These are phyloP conservation scores for Yamadazyma membranifaciens DNA, from an alignment of 1,139 yeast species.

Conservation along the genomic window DNA sequence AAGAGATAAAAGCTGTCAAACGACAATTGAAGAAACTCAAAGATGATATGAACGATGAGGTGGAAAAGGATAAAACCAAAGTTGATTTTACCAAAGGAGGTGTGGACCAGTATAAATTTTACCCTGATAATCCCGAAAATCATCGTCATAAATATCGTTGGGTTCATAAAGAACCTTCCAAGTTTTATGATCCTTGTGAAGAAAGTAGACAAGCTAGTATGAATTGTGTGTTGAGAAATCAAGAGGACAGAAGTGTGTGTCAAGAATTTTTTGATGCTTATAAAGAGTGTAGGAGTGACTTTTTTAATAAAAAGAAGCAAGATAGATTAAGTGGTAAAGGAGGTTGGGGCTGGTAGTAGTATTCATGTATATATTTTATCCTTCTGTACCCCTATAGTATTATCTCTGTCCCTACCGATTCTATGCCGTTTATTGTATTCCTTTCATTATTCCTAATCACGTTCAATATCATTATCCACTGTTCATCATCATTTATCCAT, in stretches of 20 bases:
- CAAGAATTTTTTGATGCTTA: constrained; percentile 89
- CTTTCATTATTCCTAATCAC: too few species aligned
- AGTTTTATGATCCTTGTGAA: constrained; percentile 90
- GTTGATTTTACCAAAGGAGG: constrained; percentile 60
- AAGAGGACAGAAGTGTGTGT: constrained; percentile 72
- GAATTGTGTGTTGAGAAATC: constrained; percentile 73
- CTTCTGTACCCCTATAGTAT: background rate
- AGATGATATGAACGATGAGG: constrained; percentile 11
- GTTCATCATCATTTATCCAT: too few species aligned
- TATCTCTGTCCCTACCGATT: background rate
- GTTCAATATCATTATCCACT: too few species aligned
- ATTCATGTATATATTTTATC: too few species aligned
- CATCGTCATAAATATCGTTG: constrained; percentile 61
- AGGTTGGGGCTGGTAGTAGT: constrained; percentile 38
- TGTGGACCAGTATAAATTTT: constrained; percentile 60
- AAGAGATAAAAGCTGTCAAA: background rate
- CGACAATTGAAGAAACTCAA: too few species aligned
- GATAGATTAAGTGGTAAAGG: constrained; percentile 40
- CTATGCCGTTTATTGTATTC: too few species aligned
- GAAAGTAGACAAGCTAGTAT: constrained; percentile 86
- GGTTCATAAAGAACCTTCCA: constrained; percentile 71
- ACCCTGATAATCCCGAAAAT: constrained; percentile 78
- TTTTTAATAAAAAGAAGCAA: constrained; percentile 48
- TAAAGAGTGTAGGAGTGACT: constrained; percentile 85
- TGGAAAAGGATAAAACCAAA: constrained; percentile 40